These are phyloP conservation scores for Triangularia setosa DNA, from an alignment of 2,329 filamentous ascomycete species.

Conservation along the genomic window DNA sequence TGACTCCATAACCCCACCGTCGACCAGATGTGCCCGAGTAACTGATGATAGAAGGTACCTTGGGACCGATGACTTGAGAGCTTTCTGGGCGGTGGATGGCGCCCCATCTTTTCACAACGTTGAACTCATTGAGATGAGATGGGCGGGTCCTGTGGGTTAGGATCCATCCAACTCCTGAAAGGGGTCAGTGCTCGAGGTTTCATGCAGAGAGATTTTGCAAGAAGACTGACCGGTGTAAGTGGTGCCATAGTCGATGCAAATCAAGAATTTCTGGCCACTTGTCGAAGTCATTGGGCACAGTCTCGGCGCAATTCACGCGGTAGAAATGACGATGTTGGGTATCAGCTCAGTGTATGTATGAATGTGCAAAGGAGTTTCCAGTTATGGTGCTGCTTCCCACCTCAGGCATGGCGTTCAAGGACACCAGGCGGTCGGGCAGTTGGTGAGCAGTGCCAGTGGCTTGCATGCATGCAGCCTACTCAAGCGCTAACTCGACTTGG, in stretches of 20 bases:
- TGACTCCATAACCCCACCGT: neutral
- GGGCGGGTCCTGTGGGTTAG: neutral
- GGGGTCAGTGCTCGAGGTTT: neutral
- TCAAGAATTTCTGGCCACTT: neutral
- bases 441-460: neutral
- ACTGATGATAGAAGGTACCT: neutral
- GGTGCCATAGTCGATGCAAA: slow-evolving; percentile 2
- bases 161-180: neutral
- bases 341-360: neutral
- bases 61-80: neutral
- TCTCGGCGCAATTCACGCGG: neutral
- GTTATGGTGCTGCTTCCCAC: too few species aligned
- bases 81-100: neutral
- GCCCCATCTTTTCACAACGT: neutral
- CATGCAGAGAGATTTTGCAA: neutral
- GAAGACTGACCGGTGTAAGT: neutral
- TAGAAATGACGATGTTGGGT: neutral
- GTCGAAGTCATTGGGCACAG: neutral
- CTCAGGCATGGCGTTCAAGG: neutral
- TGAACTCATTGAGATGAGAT: neutral
- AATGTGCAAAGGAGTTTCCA: neutral
- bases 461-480: neutral
- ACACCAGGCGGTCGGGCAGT: neutral
- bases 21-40: neutral
- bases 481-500: neutral